Conservation (phyloP, 331 rosid species). For the Phaseolus coccineus region DNA sequence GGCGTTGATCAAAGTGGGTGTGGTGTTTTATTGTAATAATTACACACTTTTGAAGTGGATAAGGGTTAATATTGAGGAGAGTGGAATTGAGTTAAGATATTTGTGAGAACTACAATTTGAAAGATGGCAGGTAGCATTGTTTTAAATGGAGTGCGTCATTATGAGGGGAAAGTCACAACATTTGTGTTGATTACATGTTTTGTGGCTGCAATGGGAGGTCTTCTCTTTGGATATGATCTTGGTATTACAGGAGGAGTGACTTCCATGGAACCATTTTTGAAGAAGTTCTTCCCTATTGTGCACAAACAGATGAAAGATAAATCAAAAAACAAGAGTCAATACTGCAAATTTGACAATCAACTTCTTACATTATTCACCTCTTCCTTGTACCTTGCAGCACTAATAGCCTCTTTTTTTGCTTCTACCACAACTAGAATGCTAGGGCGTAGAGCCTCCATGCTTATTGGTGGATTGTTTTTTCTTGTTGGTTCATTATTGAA, state of each 20-base stretch:
- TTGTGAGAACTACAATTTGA: not conserved
- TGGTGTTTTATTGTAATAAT: not conserved
- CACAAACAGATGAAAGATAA: slow-evolving; percentile 38
- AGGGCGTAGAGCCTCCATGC: slow-evolving; percentile 36
- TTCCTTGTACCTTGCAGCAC: slow-evolving; percentile 39
- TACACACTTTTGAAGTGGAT: not conserved
- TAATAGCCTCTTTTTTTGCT: slow-evolving; percentile 42
- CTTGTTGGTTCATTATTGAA: slow-evolving; percentile 40
- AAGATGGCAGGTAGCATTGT: slow-evolving; percentile 40
- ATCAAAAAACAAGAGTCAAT: not conserved
- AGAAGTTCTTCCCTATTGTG: slow-evolving; percentile 24
- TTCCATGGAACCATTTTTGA: slow-evolving; percentile 37
- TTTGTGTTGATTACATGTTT: slow-evolving; percentile 41
- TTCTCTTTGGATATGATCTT: slow-evolving; percentile 45
- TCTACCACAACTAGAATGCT: slow-evolving; percentile 34
- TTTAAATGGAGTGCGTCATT: not conserved
- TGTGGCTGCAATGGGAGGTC: slow-evolving; percentile 46
- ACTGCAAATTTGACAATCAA: slow-evolving; percentile 34
- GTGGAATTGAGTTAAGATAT: not conserved
- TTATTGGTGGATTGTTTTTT: slow-evolving; percentile 38
- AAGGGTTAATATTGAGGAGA: not conserved
- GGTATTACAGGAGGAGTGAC: slow-evolving; percentile 40
- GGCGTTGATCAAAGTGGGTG: not conserved
- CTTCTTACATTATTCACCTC: slow-evolving; percentile 47
- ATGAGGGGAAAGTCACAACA: slow-evolving; percentile 24